These are phyloP conservation scores for Cryptococcus maquisensis DNA, from an alignment of 1,284 basidiomycete genomes.

Conservation along the genomic window DNA sequence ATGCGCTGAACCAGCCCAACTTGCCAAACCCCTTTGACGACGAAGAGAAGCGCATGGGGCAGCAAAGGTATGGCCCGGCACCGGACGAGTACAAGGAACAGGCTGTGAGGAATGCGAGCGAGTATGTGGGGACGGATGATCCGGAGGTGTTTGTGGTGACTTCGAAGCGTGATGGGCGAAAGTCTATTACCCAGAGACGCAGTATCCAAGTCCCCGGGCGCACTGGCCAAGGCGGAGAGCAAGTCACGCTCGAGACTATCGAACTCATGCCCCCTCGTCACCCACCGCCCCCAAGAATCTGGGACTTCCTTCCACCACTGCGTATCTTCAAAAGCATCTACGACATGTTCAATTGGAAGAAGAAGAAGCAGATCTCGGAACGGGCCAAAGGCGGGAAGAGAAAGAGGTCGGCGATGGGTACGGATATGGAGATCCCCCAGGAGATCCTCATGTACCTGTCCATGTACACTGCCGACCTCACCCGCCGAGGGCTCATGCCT, in stretches of 20 bases:
- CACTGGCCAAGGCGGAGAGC: conserved; percentile 3
- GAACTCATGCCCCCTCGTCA: conserved; percentile 37
- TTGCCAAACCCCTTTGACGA: conserved; percentile 9
- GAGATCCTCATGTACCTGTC: conserved; percentile 37
- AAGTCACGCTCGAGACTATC: conserved; percentile 25
- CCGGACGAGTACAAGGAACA: conserved; percentile 16
- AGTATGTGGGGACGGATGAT: conserved; percentile 16
- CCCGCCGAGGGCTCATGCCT: conserved; percentile 15
- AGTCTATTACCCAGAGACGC: conserved; percentile 7
- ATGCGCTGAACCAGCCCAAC: conserved; percentile 19
- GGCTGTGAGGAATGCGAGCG: conserved; percentile 21
- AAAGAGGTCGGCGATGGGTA: conserved; percentile 10
- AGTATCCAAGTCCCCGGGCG: not conserved
- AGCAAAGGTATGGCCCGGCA: conserved; percentile 7
- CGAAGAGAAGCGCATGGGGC: conserved; percentile 2
- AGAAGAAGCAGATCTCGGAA: conserved; percentile 21
- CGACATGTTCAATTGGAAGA: conserved; percentile 24
- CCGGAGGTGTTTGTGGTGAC: conserved; percentile 12
- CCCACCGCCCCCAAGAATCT: conserved; percentile 23
- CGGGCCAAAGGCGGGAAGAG: conserved; percentile 28
- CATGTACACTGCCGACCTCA: conserved; percentile 22
- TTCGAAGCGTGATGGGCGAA: not conserved
- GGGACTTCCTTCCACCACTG: conserved; percentile 32
- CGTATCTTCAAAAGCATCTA: conserved; percentile 27
- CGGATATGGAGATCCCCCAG: conserved; percentile 29